These are phyloP conservation scores for Rhodomyrtus psidioides DNA, from an alignment of 441 rosid genomes.

Conservation along the genomic window DNA sequence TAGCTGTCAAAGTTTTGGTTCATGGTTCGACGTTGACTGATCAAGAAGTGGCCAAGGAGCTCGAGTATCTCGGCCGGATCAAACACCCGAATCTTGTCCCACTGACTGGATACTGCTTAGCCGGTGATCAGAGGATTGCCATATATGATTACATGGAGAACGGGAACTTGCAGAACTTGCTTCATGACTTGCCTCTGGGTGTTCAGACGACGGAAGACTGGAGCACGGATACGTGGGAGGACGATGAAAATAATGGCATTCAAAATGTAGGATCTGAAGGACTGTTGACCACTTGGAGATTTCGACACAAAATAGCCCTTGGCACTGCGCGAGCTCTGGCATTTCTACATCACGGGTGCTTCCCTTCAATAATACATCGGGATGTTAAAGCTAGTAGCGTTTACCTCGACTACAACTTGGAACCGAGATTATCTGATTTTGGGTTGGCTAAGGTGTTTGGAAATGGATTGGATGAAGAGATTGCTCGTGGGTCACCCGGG, in stretches of 20 bases:
- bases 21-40: constrained; percentile 85
- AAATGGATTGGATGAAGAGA: constrained; percentile 62
- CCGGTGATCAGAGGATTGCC: constrained; percentile 90
- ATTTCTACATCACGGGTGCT: constrained; percentile 92
- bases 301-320: constrained; percentile 78
- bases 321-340: constrained; percentile 92
- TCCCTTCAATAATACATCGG: constrained; percentile 74
- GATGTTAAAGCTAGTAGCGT: constrained; percentile 92
- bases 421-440: constrained; percentile 83
- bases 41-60: constrained; percentile 86
- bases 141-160: constrained; percentile 98
- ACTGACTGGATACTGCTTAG: constrained; percentile 77
- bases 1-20: constrained; percentile 88
- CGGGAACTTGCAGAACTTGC: constrained; percentile 87
- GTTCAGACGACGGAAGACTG: constrained; percentile 76
- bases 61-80: constrained; percentile 81
- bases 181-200: constrained; percentile 82
- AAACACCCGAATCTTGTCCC: constrained; percentile 93
- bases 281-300: constrained; percentile 59
- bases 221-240: constrained; percentile 91
- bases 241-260: constrained; percentile 44
- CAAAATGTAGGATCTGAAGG: constrained; percentile 59
- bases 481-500: constrained; percentile 67
- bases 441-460: constrained; percentile 86
- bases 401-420: constrained; percentile 70